These are phyloP conservation scores for Chytridium lagenaria DNA, from an alignment of 371 early-diverging fungal genomes.

Conservation along the genomic window DNA sequence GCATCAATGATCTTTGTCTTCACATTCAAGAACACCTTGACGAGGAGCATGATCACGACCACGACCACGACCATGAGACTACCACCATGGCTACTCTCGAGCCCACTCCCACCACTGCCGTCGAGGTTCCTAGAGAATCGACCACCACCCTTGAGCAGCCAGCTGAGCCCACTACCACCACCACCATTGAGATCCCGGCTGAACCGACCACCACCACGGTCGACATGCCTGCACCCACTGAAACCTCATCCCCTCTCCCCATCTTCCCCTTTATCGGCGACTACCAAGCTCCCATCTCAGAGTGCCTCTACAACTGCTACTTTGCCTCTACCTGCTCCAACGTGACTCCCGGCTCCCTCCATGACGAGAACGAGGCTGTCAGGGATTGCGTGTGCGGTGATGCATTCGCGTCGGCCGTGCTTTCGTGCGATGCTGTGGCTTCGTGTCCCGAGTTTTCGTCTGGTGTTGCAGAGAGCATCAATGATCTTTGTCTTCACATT, in stretches of 20 bases:
- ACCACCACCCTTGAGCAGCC: no score
- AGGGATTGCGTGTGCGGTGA: conserved; percentile 3
- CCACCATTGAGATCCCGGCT: no score
- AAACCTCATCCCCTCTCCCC: neutral
- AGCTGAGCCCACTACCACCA: no score
- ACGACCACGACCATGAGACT: conserved; percentile 6
- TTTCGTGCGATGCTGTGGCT: neutral
- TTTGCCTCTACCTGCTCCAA: neutral
- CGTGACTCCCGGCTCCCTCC: neutral
- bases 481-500: neutral
- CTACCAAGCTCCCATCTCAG: conserved; percentile 1
- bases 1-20: neutral
- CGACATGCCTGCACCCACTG: no score
- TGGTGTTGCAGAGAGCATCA: neutral
- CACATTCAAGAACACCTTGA: conserved; percentile 7
- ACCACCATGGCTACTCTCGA: neutral
- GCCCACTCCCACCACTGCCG: neutral
- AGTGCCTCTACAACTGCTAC: conserved; percentile 23
- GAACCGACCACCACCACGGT: no score
- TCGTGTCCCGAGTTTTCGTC: neutral
- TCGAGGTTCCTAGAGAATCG: no score
- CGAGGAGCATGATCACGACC: conserved; percentile 11
- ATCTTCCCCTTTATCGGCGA: neutral
- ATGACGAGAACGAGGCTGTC: conserved; percentile 16
- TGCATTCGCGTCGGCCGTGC: neutral